A percentile compares a stretch with the other conserved stretches of the same genome.
Conservation (phyloP, 495 filamentous ascomycete genomes). For the Ramalina peruviana region DNA sequence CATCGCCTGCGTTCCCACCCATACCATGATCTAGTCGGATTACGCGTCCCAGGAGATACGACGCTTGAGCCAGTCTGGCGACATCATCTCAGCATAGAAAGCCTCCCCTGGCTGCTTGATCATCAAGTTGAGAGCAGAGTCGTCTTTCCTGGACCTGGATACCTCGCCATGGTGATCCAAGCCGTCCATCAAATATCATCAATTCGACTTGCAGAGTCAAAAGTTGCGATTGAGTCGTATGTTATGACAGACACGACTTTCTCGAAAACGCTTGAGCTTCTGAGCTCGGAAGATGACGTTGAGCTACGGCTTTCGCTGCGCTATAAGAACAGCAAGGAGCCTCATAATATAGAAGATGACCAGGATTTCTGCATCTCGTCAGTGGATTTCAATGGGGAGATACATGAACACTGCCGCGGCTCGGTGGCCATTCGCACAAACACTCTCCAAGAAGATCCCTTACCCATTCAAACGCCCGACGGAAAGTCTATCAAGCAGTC, state of each 20-base stretch:
- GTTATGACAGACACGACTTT: slow-evolving; percentile 26
- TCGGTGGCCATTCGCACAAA: slow-evolving; percentile 7
- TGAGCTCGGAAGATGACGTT: slow-evolving; percentile 24
- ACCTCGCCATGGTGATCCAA: slow-evolving; percentile 42
- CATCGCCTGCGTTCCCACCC: slow-evolving; percentile 16
- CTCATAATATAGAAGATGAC: slow-evolving; percentile 25
- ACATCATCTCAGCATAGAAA: slow-evolving; percentile 10
- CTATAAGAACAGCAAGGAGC: slow-evolving; percentile 25
- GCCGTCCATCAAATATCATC: slow-evolving; percentile 11
- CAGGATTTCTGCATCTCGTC: slow-evolving; percentile 28
- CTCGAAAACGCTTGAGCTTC: slow-evolving; percentile 27
- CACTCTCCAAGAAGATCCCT: background rate
- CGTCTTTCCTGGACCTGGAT: slow-evolving; percentile 44
- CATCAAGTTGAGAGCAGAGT: slow-evolving; percentile 19
- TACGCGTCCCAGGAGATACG: slow-evolving; percentile 13
- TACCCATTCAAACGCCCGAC: slow-evolving; percentile 1
- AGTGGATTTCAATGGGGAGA: slow-evolving; percentile 19
- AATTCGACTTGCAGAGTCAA: background rate
- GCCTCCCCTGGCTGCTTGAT: background rate
- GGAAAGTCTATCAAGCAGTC: slow-evolving; percentile 22
- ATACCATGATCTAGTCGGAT: slow-evolving; percentile 29
- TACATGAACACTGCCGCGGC: slow-evolving; percentile 27
- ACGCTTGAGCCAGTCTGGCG: slow-evolving; percentile 23
- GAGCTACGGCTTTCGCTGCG: slow-evolving; percentile 29
- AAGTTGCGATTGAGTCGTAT: background rate